Percentiles rank a stretch among this genome's conserved stretches.
These are phyloP conservation scores for Fusarium armeniacum DNA, from an alignment of 2,329 filamentous ascomycete genomes.

Conservation along the genomic window DNA sequence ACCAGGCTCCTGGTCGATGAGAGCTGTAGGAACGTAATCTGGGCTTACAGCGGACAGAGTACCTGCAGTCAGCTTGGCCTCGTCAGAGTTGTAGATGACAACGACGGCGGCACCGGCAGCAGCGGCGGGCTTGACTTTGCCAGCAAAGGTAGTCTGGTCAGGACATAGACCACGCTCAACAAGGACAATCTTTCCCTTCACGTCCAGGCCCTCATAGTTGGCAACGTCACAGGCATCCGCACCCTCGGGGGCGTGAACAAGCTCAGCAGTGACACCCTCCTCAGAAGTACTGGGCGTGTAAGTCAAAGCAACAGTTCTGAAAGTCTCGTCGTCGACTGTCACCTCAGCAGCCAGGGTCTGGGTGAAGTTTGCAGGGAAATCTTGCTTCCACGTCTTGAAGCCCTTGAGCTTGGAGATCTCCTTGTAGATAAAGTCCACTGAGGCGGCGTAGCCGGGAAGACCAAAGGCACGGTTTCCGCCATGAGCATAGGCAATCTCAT, in stretches of 20 bases:
- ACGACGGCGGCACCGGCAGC: constrained; percentile 52
- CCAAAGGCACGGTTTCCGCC: constrained; percentile 53
- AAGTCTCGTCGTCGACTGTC: constrained; percentile 46
- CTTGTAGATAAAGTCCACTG: constrained; percentile 51
- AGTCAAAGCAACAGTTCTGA: constrained; percentile 50
- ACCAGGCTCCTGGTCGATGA: constrained; percentile 52
- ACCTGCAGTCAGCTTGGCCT: constrained; percentile 51
- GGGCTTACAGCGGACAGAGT: constrained; percentile 46
- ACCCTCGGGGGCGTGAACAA: constrained; percentile 50
- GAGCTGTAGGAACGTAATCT: constrained; percentile 49
- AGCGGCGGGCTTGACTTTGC: constrained; percentile 50
- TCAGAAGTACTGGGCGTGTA: constrained; percentile 53
- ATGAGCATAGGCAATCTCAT: constrained; percentile 52
- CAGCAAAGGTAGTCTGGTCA: constrained; percentile 52
- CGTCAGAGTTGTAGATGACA: constrained; percentile 52
- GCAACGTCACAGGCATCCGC: constrained; percentile 44
- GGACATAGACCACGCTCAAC: constrained; percentile 53
- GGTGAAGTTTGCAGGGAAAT: constrained; percentile 50
- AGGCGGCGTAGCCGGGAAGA: constrained; percentile 54
- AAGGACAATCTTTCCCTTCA: constrained; percentile 52
- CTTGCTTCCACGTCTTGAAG: constrained; percentile 51
- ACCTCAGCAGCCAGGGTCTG: constrained; percentile 44
- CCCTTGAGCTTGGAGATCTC: constrained; percentile 50
- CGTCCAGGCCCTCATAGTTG: constrained; percentile 49
- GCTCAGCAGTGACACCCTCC: constrained; percentile 48